phyloP scores from a whole-genome alignment of 176 grass and related monocot genomes.

The Eragrostis nindensis region DNA sequence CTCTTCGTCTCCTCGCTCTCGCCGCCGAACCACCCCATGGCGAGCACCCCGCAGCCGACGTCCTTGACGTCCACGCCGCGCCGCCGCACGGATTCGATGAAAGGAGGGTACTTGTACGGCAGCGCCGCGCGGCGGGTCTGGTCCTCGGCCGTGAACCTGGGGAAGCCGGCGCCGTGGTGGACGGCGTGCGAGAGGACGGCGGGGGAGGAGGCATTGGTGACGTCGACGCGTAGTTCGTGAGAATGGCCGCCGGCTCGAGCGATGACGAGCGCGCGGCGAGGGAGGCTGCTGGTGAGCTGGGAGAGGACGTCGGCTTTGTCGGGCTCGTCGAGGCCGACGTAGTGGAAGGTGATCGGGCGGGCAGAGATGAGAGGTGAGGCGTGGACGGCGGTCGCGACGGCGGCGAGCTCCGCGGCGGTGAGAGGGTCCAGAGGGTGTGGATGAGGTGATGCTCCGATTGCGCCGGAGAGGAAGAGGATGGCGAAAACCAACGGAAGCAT shows the following conservation, averaged over 20 bases:
- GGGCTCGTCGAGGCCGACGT: too few relatives aligned
- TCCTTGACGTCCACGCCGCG: conserved; percentile 50
- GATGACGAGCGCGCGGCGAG: conserved; percentile 55
- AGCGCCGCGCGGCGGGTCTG: conserved; percentile 38
- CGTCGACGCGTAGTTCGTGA: conserved; percentile 60
- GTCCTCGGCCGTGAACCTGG: conserved; percentile 50
- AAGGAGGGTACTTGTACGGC: conserved; percentile 52
- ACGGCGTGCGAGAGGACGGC: conserved; percentile 42
- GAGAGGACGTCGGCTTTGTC: too few relatives aligned
- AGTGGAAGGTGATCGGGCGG: too few relatives aligned
- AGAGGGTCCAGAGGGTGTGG: too few relatives aligned
- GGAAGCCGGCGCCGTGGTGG: conserved; percentile 55
- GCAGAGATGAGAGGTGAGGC: too few relatives aligned
- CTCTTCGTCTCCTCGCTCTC: not conserved
- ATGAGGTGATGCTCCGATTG: too few relatives aligned
- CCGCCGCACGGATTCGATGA: conserved; percentile 55
- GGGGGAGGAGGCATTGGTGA: not conserved
- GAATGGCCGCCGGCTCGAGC: conserved; percentile 45
- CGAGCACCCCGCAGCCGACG: conserved; percentile 51
- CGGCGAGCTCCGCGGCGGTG: too few relatives aligned
- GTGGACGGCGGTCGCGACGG: too few relatives aligned
- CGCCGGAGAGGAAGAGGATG: too few relatives aligned
- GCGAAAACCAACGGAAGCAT: too few relatives aligned
- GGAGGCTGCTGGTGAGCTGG: not conserved
- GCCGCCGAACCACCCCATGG: conserved; percentile 59